Percentiles rank a stretch among this genome's conserved stretches.
Conservation (phyloP, 2,329 filamentous ascomycete genomes). For the Paraphoma chrysanthemicola region DNA sequence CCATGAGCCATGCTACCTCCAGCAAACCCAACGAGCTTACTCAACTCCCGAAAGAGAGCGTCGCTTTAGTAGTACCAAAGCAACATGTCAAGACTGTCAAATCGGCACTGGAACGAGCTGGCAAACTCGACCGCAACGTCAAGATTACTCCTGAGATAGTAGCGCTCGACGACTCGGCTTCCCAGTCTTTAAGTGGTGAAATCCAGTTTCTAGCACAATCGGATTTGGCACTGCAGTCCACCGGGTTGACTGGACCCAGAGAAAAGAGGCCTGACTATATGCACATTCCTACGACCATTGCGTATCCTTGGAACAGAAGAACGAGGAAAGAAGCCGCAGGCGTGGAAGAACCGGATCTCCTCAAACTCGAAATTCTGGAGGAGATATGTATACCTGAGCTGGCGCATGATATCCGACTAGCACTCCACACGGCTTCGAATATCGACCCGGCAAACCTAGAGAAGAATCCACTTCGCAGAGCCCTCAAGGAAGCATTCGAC, state of each 20-base stretch:
- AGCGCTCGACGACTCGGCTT: neutral
- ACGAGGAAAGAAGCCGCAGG: neutral
- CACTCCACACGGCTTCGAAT: slow-evolving; percentile 3
- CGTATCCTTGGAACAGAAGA: neutral
- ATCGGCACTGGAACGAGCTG: slow-evolving; percentile 39
- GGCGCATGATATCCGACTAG: slow-evolving; percentile 16
- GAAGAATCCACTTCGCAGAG: slow-evolving; percentile 32
- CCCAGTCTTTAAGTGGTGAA: neutral
- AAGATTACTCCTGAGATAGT: slow-evolving; percentile 34
- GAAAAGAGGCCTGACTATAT: slow-evolving; percentile 6
- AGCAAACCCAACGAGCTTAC: neutral
- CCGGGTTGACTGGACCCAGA: too few relatives aligned
- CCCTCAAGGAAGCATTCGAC: slow-evolving; percentile 22
- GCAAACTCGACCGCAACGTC: slow-evolving; percentile 31
- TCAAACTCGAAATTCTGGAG: neutral
- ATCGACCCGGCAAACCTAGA: neutral
- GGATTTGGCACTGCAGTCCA: too few relatives aligned
- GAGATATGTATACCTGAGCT: neutral
- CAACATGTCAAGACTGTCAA: slow-evolving; percentile 50
- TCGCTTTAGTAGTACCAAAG: slow-evolving; percentile 36
- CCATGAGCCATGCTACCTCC: neutral
- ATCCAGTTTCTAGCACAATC: neutral
- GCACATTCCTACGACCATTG: slow-evolving; percentile 28
- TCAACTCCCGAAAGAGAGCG: neutral
- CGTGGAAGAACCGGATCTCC: too few relatives aligned